Base-by-base conservation (phyloP, 306 rosid genomes). In the Dicorynia guianensis region DNA sequence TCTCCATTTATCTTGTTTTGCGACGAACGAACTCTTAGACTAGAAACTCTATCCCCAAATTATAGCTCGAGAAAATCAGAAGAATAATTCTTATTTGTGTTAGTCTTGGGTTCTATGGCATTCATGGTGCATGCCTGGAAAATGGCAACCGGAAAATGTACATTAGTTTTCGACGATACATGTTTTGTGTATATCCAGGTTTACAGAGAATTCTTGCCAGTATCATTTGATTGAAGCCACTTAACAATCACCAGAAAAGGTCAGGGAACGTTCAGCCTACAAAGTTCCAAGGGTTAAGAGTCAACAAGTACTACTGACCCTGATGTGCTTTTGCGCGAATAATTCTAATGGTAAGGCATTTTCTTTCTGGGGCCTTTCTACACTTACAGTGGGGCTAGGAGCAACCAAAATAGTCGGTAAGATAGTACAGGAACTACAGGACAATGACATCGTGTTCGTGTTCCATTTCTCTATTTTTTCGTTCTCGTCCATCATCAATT, bases 371-470 rank as follows among this genome's bases (percentile, higher is more conserved):
- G 58, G 4, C 17, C 19, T 35, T 15, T n/a, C n/a, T n/a, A n/a
- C n/a, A n/a, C n/a, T n/a, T 25, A 13, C 15, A 30, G 4, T 14
- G 40, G 63, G 44, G 4, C 38, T 17, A 36, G 25, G 14, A 12
- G 35, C 9, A 7, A 20, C 33, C n/a, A 38, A 38, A 30, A 4
- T 59, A 34, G 67, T 73, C 12, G 49, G 18, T 15, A 15, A n/a
- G 14, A 36, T 18, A 11, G 18, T 63, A 52, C 79, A 63, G 25
- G 6, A 63, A 52, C 64, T 53, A 55, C n/a, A 46, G 79, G 89
- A 88, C 84, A 63, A 52, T 13, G 44, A 15, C 63, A 19, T 49
- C 6, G 30, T 25, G 19, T 12, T 30, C 17, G 47, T 0, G n/a
- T n/a, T n/a, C n/a, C 17, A 20, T 40, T 62, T 63, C 4, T 62